phyloP scores from a whole-genome alignment of 1,139 yeast genomes.

The Kodamaea sp. region DNA sequence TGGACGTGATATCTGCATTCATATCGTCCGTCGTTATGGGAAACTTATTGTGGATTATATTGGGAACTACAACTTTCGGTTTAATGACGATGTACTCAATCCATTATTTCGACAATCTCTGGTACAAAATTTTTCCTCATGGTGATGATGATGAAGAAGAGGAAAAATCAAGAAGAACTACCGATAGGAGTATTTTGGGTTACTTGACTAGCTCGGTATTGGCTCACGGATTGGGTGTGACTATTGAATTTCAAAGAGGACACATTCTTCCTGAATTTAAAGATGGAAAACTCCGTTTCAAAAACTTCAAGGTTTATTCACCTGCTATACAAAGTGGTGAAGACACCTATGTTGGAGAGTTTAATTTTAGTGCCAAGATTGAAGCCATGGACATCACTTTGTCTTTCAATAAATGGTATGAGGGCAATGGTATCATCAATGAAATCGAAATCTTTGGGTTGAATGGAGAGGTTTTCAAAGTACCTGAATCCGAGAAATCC shows the following conservation, averaged over 20 bases:
- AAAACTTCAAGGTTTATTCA: slow-evolving; percentile 45
- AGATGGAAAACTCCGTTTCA: slow-evolving; percentile 63
- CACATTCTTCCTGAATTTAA: slow-evolving; percentile 48
- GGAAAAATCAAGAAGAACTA: slow-evolving; percentile 9
- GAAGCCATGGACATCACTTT: slow-evolving; percentile 59
- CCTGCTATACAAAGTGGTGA: slow-evolving; percentile 10
- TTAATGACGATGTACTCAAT: slow-evolving; percentile 52
- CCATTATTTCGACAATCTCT: slow-evolving; percentile 39
- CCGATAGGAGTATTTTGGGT: slow-evolving; percentile 33
- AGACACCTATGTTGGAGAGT: slow-evolving; percentile 8
- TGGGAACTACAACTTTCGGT: slow-evolving; percentile 68
- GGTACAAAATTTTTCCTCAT: slow-evolving; percentile 18
- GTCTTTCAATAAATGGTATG: slow-evolving; percentile 69
- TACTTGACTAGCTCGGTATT: slow-evolving; percentile 37
- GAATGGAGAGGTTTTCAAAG: slow-evolving; percentile 47
- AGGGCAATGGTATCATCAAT: slow-evolving; percentile 65
- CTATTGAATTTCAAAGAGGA: slow-evolving; percentile 38
- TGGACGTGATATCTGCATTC: slow-evolving; percentile 59
- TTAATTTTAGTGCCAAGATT: slow-evolving; percentile 41
- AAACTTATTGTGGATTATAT: slow-evolving; percentile 56
- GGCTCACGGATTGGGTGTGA: slow-evolving; percentile 42
- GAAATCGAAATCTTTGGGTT: slow-evolving; percentile 65
- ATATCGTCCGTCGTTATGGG: slow-evolving; percentile 60
- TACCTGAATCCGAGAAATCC: neutral
- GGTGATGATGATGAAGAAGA: slow-evolving; percentile 13